Base-by-base conservation (phyloP, 2,329 filamentous ascomycete species). In the Talaromyces atroroseus region DNA sequence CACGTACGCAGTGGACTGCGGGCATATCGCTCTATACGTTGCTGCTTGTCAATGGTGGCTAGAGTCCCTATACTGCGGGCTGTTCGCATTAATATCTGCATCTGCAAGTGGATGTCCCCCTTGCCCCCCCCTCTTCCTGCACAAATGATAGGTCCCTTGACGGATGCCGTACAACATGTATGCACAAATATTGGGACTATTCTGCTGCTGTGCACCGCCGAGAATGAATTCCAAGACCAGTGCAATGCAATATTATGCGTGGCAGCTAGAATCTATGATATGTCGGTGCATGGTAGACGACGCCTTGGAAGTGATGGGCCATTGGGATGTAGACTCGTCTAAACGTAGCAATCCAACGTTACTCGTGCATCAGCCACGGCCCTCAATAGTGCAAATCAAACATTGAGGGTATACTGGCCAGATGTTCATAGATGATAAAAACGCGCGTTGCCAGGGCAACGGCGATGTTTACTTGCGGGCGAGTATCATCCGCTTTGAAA, bases 11-110 rank as follows among this genome's bases (percentile, higher is more conserved):
- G 38, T 42, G 38, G 38, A n/a, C 38, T 16, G n/a, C 18, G 2
- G 18, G 38, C 38, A 42, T 42, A 42, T 42, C n/a, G n/a, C 38
- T 16, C 32, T 20, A 45, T 45, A 52, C 50, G 50, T 52, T 52
- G 38, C 44, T 40, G 38, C 7, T 26, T 52, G 50, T 29, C 23
- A 52, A n/a, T 52, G 50, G 50, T 42, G 20, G 32, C 11, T 21
- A 20, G 23, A n/a, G n/a, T 6, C 2, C 7, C n/a, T n/a, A 32
- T 40, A 14, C 47, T 38, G 16, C 34, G n/a, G 20, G n/a, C 38
- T 42, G 18, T 20, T 42, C 38, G 38, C 38, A 42, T 21, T n/a
- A 6, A n/a, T n/a, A 21, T 20, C 1, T 10, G 38, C 38, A 40
- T 32, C 29, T 12, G 29, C 34, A n/a, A n/a, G 34, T n/a, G 10